Percentiles rank a stretch among this genome's conserved stretches.
These are phyloP conservation scores for Hortaea werneckii DNA, from an alignment of 2,329 filamentous ascomycete genomes.

Conservation along the genomic window DNA sequence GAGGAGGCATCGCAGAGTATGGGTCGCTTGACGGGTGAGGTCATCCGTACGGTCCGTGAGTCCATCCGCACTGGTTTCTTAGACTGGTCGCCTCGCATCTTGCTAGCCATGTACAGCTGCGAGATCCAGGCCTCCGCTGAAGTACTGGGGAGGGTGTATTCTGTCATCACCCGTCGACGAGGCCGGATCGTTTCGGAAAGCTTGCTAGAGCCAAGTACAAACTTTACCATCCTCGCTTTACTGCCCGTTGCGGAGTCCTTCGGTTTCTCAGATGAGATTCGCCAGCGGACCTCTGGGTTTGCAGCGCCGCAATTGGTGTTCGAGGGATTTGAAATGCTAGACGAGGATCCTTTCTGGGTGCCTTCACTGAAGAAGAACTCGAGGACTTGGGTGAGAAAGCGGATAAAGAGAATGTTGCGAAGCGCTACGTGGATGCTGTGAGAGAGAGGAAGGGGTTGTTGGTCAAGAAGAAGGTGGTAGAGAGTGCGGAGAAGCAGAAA, in stretches of 20 bases:
- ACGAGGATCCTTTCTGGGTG: conserved; percentile 97
- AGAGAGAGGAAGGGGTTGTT: conserved; percentile 77
- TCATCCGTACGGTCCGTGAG: conserved; percentile 79
- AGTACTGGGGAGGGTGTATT: conserved; percentile 89
- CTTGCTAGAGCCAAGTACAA: conserved; percentile 90
- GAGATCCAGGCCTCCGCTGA: conserved; percentile 95
- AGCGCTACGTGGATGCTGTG: conserved; percentile 88
- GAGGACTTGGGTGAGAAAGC: conserved; percentile 92
- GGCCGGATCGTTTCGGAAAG: conserved; percentile 82
- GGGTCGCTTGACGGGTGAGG: conserved; percentile 78
- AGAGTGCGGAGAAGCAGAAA: conserved; percentile 88
- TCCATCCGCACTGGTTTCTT: conserved; percentile 78
- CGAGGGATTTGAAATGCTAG: conserved; percentile 80
- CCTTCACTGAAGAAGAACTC: conserved; percentile 89
- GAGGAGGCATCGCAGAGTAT: conserved; percentile 51
- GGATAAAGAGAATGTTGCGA: conserved; percentile 90
- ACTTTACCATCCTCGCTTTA: conserved; percentile 84
- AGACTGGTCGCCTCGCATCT: conserved; percentile 90
- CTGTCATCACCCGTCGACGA: conserved; percentile 87
- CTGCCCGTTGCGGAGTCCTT: conserved; percentile 92
- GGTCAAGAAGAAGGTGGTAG: conserved; percentile 60
- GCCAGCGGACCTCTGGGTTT: conserved; percentile 82
- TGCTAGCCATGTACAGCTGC: conserved; percentile 95
- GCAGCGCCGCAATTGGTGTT: conserved; percentile 91
- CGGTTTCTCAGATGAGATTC: conserved; percentile 91